Evolutionary conservation across 2,329 filamentous ascomycete species (phyloP).

Genomic region (Fusarium torulosum): DNA sequence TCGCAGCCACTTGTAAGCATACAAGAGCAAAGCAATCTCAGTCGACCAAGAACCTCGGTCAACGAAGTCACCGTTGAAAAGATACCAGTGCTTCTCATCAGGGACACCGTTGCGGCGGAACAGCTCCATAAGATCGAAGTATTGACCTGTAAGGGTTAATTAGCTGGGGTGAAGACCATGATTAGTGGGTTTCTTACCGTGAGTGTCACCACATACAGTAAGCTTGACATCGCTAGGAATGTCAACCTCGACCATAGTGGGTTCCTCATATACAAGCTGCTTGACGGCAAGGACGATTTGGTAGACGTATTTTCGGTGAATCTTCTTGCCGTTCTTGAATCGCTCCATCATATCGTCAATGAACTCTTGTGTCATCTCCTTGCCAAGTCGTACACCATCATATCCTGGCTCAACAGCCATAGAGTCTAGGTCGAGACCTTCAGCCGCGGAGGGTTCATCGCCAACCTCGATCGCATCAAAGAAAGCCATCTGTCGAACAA

Average conservation of each 20-base stretch:
- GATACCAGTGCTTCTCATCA: slow-evolving; percentile 87
- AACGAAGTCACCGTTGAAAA: slow-evolving; percentile 99
- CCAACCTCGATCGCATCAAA: slow-evolving; percentile 94
- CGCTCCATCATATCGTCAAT: slow-evolving; percentile 97
- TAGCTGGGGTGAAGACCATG: slow-evolving; percentile 39
- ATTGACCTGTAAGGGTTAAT: slow-evolving; percentile 75
- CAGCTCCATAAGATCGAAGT: slow-evolving; percentile 96
- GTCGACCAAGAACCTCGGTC: slow-evolving; percentile 97
- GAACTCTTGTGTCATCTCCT: slow-evolving; percentile 95
- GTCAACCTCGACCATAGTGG: slow-evolving; percentile 96
- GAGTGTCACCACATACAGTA: slow-evolving; percentile 97
- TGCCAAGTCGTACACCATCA: slow-evolving; percentile 82
- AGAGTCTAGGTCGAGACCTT: slow-evolving; percentile 87
- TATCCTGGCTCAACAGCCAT: slow-evolving; percentile 87
- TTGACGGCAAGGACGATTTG: slow-evolving; percentile 93
- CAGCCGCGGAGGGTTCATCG: slow-evolving; percentile 91
- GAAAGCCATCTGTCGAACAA: slow-evolving; percentile 92
- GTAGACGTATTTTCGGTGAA: slow-evolving; percentile 97
- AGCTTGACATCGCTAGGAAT: slow-evolving; percentile 82
- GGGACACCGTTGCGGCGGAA: slow-evolving; percentile 92
- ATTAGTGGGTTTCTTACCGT: slow-evolving; percentile 70
- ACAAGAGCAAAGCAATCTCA: slow-evolving; percentile 94
- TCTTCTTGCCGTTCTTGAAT: slow-evolving; percentile 95
- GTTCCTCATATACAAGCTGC: slow-evolving; percentile 89
- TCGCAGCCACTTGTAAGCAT: slow-evolving; percentile 96